Evolutionary conservation across 1,284 basidiomycete genomes (phyloP).

Genomic region (Puccinia coronata): DNA sequence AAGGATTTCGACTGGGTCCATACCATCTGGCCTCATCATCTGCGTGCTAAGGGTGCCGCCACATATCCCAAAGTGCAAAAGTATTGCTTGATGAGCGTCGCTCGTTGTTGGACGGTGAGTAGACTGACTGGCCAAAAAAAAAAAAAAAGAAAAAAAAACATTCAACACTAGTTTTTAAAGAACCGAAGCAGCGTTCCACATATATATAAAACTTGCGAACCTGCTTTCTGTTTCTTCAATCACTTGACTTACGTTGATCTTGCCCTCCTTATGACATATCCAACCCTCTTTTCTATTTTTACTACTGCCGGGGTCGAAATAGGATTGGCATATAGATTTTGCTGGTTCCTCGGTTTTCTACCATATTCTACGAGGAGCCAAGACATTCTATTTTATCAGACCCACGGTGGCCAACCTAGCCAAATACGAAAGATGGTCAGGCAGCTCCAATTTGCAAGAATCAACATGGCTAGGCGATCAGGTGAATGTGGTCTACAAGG

Average conservation of each 20-base stretch:
- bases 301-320: constrained; percentile 22
- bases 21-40: constrained; percentile 75
- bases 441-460: constrained; percentile 76
- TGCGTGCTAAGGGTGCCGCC: constrained; percentile 53
- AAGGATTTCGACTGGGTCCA: constrained; percentile 95
- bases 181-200: too few species aligned
- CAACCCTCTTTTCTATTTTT: constrained; percentile 10
- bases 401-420: constrained; percentile 83
- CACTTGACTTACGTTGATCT: constrained; percentile 6
- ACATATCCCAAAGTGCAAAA: constrained; percentile 89
- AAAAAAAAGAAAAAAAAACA: too few species aligned
- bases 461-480: constrained; percentile 86
- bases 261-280: neutral
- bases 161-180: too few species aligned
- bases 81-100: constrained; percentile 90
- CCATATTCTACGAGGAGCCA: constrained; percentile 57
- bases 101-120: constrained; percentile 83
- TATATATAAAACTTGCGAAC: too few species aligned
- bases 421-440: constrained; percentile 87
- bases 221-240: constrained; percentile 49
- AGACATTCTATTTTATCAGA: constrained; percentile 92
- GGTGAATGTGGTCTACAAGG: constrained; percentile 82
- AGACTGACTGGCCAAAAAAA: constrained; percentile 54
- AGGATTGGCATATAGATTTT: constrained; percentile 98
- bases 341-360: constrained; percentile 94